Percentiles rank a stretch among this genome's conserved stretches.
phyloP scores from a whole-genome alignment of 208 protist species.

The Tritrichomonas foetus region DNA sequence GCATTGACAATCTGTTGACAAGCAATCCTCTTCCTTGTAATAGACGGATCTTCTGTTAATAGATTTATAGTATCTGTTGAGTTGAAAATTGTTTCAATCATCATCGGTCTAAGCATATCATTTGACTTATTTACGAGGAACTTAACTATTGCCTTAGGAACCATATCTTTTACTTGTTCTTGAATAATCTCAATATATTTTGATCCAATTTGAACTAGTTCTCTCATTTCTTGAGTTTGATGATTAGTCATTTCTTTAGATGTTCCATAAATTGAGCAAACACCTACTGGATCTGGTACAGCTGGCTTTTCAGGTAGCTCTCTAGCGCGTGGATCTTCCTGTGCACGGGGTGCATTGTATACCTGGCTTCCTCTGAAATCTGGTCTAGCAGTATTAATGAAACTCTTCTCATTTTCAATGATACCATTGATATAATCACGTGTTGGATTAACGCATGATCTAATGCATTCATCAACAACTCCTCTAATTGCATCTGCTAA shows the following conservation, averaged over 20 bases:
- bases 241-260: not conserved
- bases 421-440: not conserved
- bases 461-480: conserved; percentile 11
- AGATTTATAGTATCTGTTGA: conserved; percentile 50
- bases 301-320: not conserved
- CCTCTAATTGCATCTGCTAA: not conserved
- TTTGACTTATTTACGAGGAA: conserved; percentile 54
- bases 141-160: conserved; percentile 61
- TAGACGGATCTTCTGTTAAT: conserved; percentile 54
- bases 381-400: not conserved
- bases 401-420: conserved; percentile 30
- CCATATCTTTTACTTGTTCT: conserved; percentile 46
- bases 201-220: not conserved
- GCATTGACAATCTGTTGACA: conserved; percentile 51
- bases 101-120: conserved; percentile 24
- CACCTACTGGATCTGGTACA: not conserved
- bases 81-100: conserved; percentile 29
- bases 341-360: not conserved
- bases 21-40: conserved; percentile 53
- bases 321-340: not conserved
- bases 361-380: conserved; percentile 24
- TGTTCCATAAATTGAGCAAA: not conserved
- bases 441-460: not conserved
- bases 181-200: not conserved
- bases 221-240: not conserved